These are phyloP conservation scores for Acacia concinna DNA, from an alignment of 331 rosid genomes.

Conservation along the genomic window DNA sequence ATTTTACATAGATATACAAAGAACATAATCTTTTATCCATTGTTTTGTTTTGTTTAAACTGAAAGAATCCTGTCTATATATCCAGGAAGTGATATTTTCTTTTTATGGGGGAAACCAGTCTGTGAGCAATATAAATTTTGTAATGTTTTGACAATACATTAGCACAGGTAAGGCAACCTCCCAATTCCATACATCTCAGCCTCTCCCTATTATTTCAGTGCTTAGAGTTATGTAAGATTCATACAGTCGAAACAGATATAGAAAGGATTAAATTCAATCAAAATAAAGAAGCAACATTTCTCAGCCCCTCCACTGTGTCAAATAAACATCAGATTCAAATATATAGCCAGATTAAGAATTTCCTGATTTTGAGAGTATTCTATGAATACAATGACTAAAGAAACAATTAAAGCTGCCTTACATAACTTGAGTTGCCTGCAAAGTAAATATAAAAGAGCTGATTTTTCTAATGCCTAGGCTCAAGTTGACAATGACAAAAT, in stretches of 20 bases:
- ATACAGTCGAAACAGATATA: constrained; percentile 11
- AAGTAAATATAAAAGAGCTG: constrained; percentile 21
- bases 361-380: constrained; percentile 4
- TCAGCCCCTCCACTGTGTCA: constrained; percentile 1
- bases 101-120: no score
- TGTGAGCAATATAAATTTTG: neutral
- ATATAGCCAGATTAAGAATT: constrained; percentile 16
- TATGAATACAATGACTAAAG: constrained; percentile 17
- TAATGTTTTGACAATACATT: neutral
- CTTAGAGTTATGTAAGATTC: neutral
- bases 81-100: no score
- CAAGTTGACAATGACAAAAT: constrained; percentile 4
- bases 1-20: neutral
- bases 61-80: neutral
- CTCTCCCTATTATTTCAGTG: neutral
- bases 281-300: neutral
- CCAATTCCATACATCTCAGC: neutral
- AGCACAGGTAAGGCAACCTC: neutral
- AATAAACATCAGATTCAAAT: constrained; percentile 22
- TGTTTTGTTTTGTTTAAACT: neutral
- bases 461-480: constrained; percentile 10
- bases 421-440: constrained; percentile 26
- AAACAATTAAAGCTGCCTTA: constrained; percentile 10
- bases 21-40: neutral
- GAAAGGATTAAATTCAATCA: constrained; percentile 8